Percentiles rank a stretch among this genome's conserved stretches.
Conservation (phyloP, 2,329 filamentous ascomycete genomes). For the Periconia sp. region DNA sequence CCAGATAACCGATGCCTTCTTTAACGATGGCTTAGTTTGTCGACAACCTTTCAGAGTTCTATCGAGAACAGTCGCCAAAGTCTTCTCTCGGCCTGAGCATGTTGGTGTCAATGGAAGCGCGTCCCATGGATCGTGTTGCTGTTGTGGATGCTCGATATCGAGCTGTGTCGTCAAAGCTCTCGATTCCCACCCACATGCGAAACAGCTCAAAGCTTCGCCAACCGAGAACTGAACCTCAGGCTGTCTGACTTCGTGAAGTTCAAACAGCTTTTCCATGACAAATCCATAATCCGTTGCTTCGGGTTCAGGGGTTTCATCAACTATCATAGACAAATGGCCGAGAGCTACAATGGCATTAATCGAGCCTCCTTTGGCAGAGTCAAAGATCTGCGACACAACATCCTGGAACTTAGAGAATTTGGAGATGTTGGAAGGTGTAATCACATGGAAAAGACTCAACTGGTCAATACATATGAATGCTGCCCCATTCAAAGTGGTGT, state of each 20-base stretch:
- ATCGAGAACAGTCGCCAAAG: slow-evolving; percentile 62
- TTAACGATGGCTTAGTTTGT: slow-evolving; percentile 81
- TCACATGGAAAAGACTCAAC: slow-evolving; percentile 60
- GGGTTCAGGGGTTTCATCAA: slow-evolving; percentile 44
- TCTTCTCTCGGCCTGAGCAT: slow-evolving; percentile 39
- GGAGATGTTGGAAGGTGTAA: slow-evolving; percentile 47
- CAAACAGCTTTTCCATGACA: slow-evolving; percentile 70
- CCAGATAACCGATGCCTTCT: slow-evolving; percentile 95
- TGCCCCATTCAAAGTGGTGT: slow-evolving; percentile 60
- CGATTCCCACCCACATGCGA: slow-evolving; percentile 80
- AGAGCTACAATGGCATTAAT: slow-evolving; percentile 81
- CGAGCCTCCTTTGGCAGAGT: slow-evolving; percentile 75
- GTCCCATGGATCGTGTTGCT: slow-evolving; percentile 35
- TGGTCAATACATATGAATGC: slow-evolving; percentile 62
- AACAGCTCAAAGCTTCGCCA: slow-evolving; percentile 81
- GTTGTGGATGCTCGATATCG: slow-evolving; percentile 66
- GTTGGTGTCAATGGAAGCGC: slow-evolving; percentile 28
- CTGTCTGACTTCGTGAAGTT: slow-evolving; percentile 79
- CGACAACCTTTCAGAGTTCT: slow-evolving; percentile 77
- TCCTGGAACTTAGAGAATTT: slow-evolving; percentile 43
- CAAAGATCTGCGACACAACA: slow-evolving; percentile 64
- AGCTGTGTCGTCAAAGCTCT: slow-evolving; percentile 73
- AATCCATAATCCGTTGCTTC: slow-evolving; percentile 46
- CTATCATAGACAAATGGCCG: slow-evolving; percentile 71
- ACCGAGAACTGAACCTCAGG: slow-evolving; percentile 88